Evolutionary conservation across 2,329 filamentous ascomycete species (phyloP).

Genomic region (Diaporthe batatas): DNA sequence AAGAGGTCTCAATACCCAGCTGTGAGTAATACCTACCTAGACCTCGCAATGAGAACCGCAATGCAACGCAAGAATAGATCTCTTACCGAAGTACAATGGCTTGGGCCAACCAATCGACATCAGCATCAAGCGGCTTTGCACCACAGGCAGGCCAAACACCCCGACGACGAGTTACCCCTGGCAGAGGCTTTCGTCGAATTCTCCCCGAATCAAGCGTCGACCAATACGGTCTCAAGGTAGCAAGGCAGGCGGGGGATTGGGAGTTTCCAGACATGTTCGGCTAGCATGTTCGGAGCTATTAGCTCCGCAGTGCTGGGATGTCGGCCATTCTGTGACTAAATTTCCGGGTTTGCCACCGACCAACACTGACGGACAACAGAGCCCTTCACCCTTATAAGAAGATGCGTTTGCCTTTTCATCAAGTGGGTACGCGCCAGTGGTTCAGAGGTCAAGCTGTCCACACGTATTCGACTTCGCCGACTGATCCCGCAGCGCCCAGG

Average conservation of each 20-base stretch:
- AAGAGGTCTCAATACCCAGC: not conserved
- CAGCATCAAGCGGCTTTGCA: not conserved
- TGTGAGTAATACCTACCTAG: not conserved
- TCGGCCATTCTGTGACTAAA: constrained; percentile 4
- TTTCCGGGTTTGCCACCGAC: constrained; percentile 8
- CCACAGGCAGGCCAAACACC: too few species aligned
- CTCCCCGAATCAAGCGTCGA: not conserved
- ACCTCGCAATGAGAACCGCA: not conserved
- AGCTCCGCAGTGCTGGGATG: constrained; percentile 28
- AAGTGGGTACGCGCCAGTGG: not conserved
- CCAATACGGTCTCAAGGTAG: not conserved
- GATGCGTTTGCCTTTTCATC: not conserved
- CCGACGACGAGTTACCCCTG: too few species aligned
- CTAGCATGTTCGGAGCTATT: constrained; percentile 14
- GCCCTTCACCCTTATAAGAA: not conserved
- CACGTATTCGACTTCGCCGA: too few species aligned
- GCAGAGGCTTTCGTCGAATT: too few species aligned
- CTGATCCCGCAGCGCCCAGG: too few species aligned
- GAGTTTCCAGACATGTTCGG: not conserved
- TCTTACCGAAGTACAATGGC: too few species aligned
- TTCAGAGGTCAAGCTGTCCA: not conserved
- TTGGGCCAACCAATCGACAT: not conserved
- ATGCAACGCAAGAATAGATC: not conserved
- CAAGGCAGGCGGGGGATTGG: not conserved
- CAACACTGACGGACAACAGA: not conserved